Evolutionary conservation across 169 alveolate species (phyloP), one percentile per base, ranked within the genome.

Genomic region (Plasmodium relictum): DNA sequence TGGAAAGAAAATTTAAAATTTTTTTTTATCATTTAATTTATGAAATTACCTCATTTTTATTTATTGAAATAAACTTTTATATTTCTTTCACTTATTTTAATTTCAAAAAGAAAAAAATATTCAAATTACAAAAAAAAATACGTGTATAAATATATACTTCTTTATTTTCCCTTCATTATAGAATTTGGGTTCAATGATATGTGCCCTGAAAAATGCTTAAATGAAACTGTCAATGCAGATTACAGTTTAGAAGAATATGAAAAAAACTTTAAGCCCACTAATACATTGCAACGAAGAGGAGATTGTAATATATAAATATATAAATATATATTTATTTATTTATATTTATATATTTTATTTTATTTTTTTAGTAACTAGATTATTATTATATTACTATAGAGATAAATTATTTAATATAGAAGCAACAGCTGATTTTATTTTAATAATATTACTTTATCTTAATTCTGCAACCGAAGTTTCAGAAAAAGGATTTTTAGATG

Each of bases 171-270:
- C 50, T 10, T 58, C 20, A n/a, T 26, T 52, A 3, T 66, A 76
- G 89, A 76, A 54, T 62, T 76, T 54, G 89, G 89, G 5, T 76
- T 76, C 39, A 56, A 31, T 12, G 89, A 76, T 52, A 76, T 76
- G 89, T 76, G 89, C 39, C 44, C 89, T 1, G 41, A 31, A 3
- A 76, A 76, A 31, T 76, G 89, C 24, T 6, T 76, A 14, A 69
- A n/a, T 9, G 89, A 61, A 0, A 76, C 89, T 22, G 31, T 76
- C 0, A 65, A 63, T 24, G 76, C 69, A 10, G 24, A 24, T 7
- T 76, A 76, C 22, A 44, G 63, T 12, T 44, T 76, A 22, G 54
- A 62, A 10, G 74, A 76, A 3, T 76, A 76, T 41, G 31, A 76
- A 6, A 48, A 45, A 0, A 41, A 42, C 10, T 65, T 76, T 20